Evolutionary conservation across 2,329 filamentous ascomycete species (phyloP), one percentile per base, ranked within the genome.

Genomic region (Pseudogymnoascus sp.): DNA sequence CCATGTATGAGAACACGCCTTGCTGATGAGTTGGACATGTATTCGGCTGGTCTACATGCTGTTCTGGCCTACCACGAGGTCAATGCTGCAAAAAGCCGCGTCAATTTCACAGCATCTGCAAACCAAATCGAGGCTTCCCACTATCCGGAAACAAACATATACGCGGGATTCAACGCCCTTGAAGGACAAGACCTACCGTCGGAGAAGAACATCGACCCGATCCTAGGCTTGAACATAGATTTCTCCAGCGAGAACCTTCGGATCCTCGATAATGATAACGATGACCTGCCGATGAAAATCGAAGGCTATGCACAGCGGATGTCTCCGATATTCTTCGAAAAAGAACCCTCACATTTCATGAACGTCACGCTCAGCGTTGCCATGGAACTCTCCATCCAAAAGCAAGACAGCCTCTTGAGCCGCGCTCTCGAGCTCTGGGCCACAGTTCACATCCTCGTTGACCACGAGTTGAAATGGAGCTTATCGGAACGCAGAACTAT

Each of bases 401-500:
- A 78, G 5, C 75, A 77, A 36, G 82, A 85, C 64, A 78, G 81
- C 61, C 73, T 85, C 10, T 74, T 87, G 5, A 77, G 77, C 60
- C 79, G 82, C 63, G 81, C 83, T 1, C 75, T 87, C 4, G 84
- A 87, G 69, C 76, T 87, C 1, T 87, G 84, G 84, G 81, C 82
- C 0, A 76, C 85, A 4, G 83, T 87, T 4, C 84, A 87, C 69
- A 83, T 85, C 50, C 64, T 72, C 10, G 82, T 87, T 62, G 84
- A 87, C 69, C 79, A 83, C 58, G 84, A 87, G 69, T 77, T 83
- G 3, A 79, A 83, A 64, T 87, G 84, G 84, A 78, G 75, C 35
- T 26, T 59, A 13, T 59, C 57, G 82, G 85, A 64, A 70, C 79
- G 3, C 78, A 81, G 62, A 79, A 78, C 64, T 75, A 59, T 64